These are phyloP conservation scores for Hirschioporus abietinus DNA, from an alignment of 768 basidiomycete species.

Conservation along the genomic window DNA sequence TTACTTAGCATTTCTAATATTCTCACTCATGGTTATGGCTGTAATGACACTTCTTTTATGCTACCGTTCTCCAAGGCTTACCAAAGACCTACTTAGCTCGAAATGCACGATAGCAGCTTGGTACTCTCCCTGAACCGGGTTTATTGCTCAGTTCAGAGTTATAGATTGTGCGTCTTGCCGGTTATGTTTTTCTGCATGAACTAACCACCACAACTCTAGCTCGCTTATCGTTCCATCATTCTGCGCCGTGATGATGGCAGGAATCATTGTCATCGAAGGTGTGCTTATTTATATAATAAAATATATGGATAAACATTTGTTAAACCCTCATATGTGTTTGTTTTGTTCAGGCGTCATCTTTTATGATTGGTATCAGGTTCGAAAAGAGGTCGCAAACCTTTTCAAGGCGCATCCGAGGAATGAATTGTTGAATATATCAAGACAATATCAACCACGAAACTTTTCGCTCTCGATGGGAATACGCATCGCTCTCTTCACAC, in stretches of 20 bases:
- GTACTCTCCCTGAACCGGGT: slow-evolving; percentile 36
- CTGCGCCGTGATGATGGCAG: slow-evolving; percentile 32
- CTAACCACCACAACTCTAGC: slow-evolving; percentile 18
- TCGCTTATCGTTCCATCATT: slow-evolving; percentile 36
- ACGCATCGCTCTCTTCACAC: slow-evolving; percentile 38
- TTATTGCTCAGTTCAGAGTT: slow-evolving; percentile 39
- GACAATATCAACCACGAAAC: background rate
- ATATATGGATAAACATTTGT: background rate
- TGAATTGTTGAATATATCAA: background rate
- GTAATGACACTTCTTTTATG: background rate
- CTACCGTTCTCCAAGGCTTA: background rate
- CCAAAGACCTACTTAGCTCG: background rate
- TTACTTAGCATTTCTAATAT: background rate
- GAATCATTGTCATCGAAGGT: slow-evolving; percentile 46
- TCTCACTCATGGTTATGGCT: background rate
- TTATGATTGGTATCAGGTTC: background rate
- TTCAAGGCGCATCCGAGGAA: background rate
- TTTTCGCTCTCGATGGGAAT: slow-evolving; percentile 33
- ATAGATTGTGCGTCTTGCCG: slow-evolving; percentile 30
- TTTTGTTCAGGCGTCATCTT: background rate
- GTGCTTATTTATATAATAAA: background rate
- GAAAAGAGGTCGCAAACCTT: background rate
- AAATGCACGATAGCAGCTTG: background rate
- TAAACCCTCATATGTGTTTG: background rate
- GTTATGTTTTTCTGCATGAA: background rate